Base-by-base conservation (phyloP, 1,284 basidiomycete species). In the Anthracocystis setariae region DNA sequence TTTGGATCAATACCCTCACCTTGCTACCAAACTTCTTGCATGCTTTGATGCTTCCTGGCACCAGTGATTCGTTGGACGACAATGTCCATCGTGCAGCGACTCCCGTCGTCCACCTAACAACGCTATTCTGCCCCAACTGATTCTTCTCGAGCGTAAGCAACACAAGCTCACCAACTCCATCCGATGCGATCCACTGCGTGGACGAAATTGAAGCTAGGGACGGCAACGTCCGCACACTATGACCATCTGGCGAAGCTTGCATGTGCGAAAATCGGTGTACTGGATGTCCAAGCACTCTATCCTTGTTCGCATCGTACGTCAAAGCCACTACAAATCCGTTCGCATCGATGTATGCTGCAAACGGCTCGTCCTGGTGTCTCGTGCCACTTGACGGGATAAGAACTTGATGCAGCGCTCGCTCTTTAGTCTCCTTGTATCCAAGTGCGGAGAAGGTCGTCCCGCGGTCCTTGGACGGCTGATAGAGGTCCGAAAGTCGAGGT, bases 351-450 rank as follows among this genome's bases (percentile, higher is more conserved):
- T 75, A 75, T 10, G 44, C 69, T 9, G 69, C 69, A 18, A 73
- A 56, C 1, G 73, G 71, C 13, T 58, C 62, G 7, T 58, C 56
- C 1, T 10, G 5, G 5, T 17, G 13, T 20, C 42, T 52, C 8
- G 24, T 17, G 18, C 58, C 58, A 1, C 32, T 10, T 1, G 61
- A 15, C 0, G 73, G 73, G 3, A 63, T 50, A 21, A 75, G 42
- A 1, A 68, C 45, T 33, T 61, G 62, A 44, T 68, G 55, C 38
- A 61, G 39, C 1, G 63, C 56, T 33, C 73, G 54, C 21, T 64
- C 69, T 39, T 75, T 75, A 4, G 69, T 65, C 55, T 75, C 53
- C 51, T 69, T 75, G 37, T 63, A 73, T 8, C 69, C 69, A 3
- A 75, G 33, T 0, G 40, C 57, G 0, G 52, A 38, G 40, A 61